A percentile compares a stretch with the other conserved stretches of the same genome.
Conservation (phyloP, 371 early-diverging fungal genomes). For the Dinochytrium kinnereticum region DNA sequence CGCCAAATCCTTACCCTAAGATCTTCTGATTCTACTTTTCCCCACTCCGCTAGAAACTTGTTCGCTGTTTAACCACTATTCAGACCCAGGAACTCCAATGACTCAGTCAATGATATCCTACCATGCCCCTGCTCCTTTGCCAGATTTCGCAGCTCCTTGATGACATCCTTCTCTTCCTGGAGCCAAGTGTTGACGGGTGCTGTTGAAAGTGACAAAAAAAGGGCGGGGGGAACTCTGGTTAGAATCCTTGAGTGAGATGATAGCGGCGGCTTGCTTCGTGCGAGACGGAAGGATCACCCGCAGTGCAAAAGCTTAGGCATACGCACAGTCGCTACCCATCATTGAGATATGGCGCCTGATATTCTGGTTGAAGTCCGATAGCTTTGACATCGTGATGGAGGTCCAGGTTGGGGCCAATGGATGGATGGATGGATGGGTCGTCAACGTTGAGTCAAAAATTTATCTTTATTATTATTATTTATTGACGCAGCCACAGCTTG, state of each 20-base stretch:
- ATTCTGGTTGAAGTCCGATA: neutral
- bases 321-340: constrained; percentile 11
- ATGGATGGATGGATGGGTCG: too few species aligned
- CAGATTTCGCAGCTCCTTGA: constrained; percentile 18
- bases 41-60: constrained; percentile 29
- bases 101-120: constrained; percentile 3
- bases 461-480: too few species aligned
- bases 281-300: neutral
- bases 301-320: neutral
- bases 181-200: constrained; percentile 29
- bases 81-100: neutral
- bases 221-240: too few species aligned
- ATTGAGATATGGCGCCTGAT: neutral
- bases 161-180: constrained; percentile 34
- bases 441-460: too few species aligned
- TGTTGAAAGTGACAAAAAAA: too few species aligned
- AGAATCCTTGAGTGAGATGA: too few species aligned
- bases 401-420: too few species aligned
- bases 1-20: constrained; percentile 13
- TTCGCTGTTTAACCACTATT: too few species aligned
- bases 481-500: too few species aligned
- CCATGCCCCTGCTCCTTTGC: constrained; percentile 26
- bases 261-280: too few species aligned
- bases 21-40: constrained; percentile 31
- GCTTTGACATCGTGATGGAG: neutral